These are phyloP conservation scores for Aspergillus neotritici DNA, from an alignment of 2,329 filamentous ascomycete species.

Conservation along the genomic window DNA sequence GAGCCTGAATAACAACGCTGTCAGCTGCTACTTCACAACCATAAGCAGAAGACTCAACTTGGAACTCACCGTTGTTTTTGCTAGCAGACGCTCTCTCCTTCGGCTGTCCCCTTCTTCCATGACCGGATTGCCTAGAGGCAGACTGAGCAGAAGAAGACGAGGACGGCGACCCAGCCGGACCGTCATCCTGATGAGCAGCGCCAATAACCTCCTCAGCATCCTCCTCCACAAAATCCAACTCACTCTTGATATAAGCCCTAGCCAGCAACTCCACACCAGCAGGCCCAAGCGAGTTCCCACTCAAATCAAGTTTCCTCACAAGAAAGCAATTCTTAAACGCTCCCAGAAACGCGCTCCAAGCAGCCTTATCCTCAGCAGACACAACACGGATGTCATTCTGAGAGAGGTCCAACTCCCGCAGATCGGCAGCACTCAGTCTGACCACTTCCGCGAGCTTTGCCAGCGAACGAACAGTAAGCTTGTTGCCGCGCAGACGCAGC, in stretches of 20 bases:
- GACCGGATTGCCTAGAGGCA: conserved; percentile 12
- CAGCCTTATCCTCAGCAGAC: conserved; percentile 29
- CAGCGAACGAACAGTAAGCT: conserved; percentile 40
- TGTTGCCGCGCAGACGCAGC: conserved; percentile 43
- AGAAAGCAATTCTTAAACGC: conserved; percentile 40
- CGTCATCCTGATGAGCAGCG: background rate
- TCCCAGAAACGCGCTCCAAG: conserved; percentile 42
- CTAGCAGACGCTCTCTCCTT: no score
- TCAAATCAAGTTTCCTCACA: conserved; percentile 43
- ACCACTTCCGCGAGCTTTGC: conserved; percentile 39
- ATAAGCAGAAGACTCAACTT: no score
- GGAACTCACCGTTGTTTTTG: conserved; percentile 5
- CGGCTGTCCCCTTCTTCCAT: no score
- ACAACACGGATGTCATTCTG: conserved; percentile 41
- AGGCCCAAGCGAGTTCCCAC: conserved; percentile 39
- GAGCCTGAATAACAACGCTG: background rate
- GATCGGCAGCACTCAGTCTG: conserved; percentile 36
- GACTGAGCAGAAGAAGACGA: background rate
- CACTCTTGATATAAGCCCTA: conserved; percentile 37
- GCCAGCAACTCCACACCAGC: conserved; percentile 43
- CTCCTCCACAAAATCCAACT: conserved; percentile 28
- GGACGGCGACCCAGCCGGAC: conserved; percentile 6
- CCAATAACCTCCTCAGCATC: conserved; percentile 18
- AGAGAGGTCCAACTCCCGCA: conserved; percentile 45
- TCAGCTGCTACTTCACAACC: no score